Evolutionary conservation across 129 eudicot species (phyloP).

Genomic region (Ambrosia artemisiifolia): DNA sequence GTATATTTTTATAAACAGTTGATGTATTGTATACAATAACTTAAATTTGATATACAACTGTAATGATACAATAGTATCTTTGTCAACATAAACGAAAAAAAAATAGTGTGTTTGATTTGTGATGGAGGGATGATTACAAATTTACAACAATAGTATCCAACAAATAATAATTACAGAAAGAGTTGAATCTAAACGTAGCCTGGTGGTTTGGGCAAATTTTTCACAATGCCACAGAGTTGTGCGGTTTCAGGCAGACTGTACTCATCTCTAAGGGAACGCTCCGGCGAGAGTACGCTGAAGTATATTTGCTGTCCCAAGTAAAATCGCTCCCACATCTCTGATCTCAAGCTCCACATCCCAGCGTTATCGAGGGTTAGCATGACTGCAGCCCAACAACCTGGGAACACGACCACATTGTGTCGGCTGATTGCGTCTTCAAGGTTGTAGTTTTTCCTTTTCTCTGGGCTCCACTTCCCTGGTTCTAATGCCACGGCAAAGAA

Average conservation of each 20-base stretch:
- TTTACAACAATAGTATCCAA: conserved; percentile 7
- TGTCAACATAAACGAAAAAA: neutral
- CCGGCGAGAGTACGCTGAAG: conserved; percentile 67
- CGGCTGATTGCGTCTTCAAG: conserved; percentile 77
- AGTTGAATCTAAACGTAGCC: conserved; percentile 43
- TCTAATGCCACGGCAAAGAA: conserved; percentile 89
- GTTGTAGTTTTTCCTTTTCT: conserved; percentile 79
- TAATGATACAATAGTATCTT: neutral
- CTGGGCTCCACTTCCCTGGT: conserved; percentile 75
- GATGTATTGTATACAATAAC: neutral
- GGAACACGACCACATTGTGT: conserved; percentile 79
- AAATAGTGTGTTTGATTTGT: neutral
- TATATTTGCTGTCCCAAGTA: conserved; percentile 81
- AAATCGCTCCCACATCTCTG: conserved; percentile 69
- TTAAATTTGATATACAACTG: neutral
- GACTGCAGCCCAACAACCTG: conserved; percentile 82
- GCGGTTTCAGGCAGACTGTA: conserved; percentile 53
- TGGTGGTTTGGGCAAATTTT: conserved; percentile 50
- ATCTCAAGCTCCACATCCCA: conserved; percentile 89
- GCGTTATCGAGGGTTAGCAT: conserved; percentile 86
- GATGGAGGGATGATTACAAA: conserved; percentile 21
- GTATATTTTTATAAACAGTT: neutral
- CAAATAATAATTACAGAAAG: conserved; percentile 28
- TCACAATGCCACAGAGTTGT: conserved; percentile 56
- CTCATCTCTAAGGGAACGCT: conserved; percentile 71